Evolutionary conservation across 164 flowering plant genomes (phyloP), one percentile per base, ranked within the genome.

Genomic region (Annona squamosa): DNA sequence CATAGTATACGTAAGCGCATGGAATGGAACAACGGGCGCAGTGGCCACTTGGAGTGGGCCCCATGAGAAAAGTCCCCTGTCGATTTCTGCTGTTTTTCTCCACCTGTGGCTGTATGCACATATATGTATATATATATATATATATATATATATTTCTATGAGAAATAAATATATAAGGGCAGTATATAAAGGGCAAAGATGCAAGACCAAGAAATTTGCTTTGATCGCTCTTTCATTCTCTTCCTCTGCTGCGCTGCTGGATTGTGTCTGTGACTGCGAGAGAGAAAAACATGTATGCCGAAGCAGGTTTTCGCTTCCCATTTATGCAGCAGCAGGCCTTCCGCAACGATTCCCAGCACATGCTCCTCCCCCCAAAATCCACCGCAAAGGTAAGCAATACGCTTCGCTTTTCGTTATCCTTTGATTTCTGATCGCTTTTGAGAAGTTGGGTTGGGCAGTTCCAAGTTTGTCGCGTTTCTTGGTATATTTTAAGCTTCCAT

Each of bases 271-370:
- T 37, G 74, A 9, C 18, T 7, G 16, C 18, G 45, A 47, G 26
- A 19, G 26, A 17, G 44, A 44, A 43, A 65, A 65, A 66, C 75
- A 80, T 80, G 83, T 80, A 75, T 68, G 80, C 74, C 72, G 83
- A 80, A 0, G 45, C 76, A 9, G 80, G 78, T 5, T 37, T 80
- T 61, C 48, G 69, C 47, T 71, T 65, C 10, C 76, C 83, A n/a
- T 77, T 75, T 37, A 72, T 75, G 19, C 80, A 75, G 62, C 26
- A 9, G 45, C 68, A 72, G 69, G 19, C 68, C 72, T 80, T 72
- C 72, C 46, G 73, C 2, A 72, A 72, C 9, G 82, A 75, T 61
- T n/a, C 71, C 46, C 78, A 61, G 7, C 73, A 71, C 19, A 64
- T 75, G 48, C 72, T 46, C 68, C 66, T 18, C 26, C 18, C 18